A percentile compares a stretch with the other conserved stretches of the same genome.
These are phyloP conservation scores for Quercus agrifolia DNA, from an alignment of 306 rosid species.

Conservation along the genomic window DNA sequence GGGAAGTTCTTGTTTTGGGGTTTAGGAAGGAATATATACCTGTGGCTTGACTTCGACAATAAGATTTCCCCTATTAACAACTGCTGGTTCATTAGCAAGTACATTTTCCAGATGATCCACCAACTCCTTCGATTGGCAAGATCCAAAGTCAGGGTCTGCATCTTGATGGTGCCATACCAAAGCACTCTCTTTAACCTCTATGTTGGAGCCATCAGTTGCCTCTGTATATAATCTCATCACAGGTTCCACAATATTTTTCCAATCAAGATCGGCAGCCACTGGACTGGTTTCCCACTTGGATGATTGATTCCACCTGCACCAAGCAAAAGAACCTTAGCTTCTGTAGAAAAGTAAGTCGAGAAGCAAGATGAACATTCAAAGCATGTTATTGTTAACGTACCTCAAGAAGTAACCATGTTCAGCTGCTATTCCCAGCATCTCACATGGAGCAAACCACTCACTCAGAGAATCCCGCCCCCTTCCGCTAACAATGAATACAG, in stretches of 20 bases:
- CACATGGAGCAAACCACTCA: slow-evolving; percentile 71
- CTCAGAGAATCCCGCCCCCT: slow-evolving; percentile 64
- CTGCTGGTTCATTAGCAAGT: slow-evolving; percentile 74
- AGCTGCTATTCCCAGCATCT: slow-evolving; percentile 77
- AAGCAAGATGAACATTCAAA: neutral
- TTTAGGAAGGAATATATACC: slow-evolving; percentile 34
- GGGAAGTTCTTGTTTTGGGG: neutral
- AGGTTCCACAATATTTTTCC: slow-evolving; percentile 76
- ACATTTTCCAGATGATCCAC: slow-evolving; percentile 71
- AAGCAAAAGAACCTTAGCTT: neutral
- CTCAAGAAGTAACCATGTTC: slow-evolving; percentile 87
- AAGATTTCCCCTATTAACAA: slow-evolving; percentile 68
- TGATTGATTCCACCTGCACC: slow-evolving; percentile 55
- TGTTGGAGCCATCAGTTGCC: slow-evolving; percentile 79
- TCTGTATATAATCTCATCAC: slow-evolving; percentile 71
- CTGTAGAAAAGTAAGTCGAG: neutral
- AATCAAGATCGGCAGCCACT: slow-evolving; percentile 57
- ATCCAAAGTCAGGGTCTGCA: slow-evolving; percentile 88
- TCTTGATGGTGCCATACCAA: slow-evolving; percentile 93
- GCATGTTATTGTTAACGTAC: slow-evolving; percentile 30
- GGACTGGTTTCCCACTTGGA: slow-evolving; percentile 72
- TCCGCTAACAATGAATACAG: slow-evolving; percentile 80
- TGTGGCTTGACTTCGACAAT: slow-evolving; percentile 91
- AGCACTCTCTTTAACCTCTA: slow-evolving; percentile 73
- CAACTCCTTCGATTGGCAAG: slow-evolving; percentile 82